A percentile compares a stretch with the other conserved stretches of the same genome.
Evolutionary conservation across 192 early-diverging fungal genomes (phyloP).

Genomic region (Mortierella alpina): DNA sequence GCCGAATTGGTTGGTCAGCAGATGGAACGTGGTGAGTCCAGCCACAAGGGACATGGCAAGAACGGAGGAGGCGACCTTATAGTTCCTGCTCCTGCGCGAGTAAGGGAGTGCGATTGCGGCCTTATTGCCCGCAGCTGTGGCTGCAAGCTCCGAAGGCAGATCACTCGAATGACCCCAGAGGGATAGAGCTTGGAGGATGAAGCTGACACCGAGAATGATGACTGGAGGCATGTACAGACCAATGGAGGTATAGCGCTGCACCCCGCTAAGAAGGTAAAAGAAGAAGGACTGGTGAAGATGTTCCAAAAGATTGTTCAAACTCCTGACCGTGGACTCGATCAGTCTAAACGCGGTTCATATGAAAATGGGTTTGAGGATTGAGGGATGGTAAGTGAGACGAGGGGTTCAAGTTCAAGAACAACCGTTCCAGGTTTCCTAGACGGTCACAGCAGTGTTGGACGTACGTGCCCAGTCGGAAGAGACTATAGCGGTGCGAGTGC

Average conservation of each 20-base stretch:
- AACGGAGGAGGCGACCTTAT: constrained; percentile 15
- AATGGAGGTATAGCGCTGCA: constrained; percentile 84
- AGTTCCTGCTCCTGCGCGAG: constrained; percentile 43
- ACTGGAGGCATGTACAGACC: constrained; percentile 90
- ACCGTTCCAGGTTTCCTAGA: background rate
- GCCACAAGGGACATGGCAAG: constrained; percentile 43
- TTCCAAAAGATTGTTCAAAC: constrained; percentile 92
- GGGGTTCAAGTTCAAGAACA: background rate
- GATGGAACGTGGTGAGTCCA: constrained; percentile 29
- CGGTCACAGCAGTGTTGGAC: background rate
- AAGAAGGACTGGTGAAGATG: constrained; percentile 97
- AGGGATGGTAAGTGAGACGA: background rate
- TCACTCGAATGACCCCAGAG: constrained; percentile 52
- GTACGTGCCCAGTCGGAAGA: constrained; percentile 65
- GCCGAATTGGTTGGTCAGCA: constrained; percentile 36
- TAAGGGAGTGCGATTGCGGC: constrained; percentile 54
- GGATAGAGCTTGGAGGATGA: constrained; percentile 78
- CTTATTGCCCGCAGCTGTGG: constrained; percentile 38
- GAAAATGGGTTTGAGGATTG: background rate
- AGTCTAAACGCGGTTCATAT: constrained; percentile 51
- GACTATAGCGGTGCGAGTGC: constrained; percentile 52
- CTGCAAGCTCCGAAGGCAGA: constrained; percentile 52
- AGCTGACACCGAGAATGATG: constrained; percentile 77
- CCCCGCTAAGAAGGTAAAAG: constrained; percentile 92
- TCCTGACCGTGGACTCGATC: constrained; percentile 85